Base-by-base conservation (phyloP, 2,329 filamentous ascomycete species). In the Ramularia collo-cygni region DNA sequence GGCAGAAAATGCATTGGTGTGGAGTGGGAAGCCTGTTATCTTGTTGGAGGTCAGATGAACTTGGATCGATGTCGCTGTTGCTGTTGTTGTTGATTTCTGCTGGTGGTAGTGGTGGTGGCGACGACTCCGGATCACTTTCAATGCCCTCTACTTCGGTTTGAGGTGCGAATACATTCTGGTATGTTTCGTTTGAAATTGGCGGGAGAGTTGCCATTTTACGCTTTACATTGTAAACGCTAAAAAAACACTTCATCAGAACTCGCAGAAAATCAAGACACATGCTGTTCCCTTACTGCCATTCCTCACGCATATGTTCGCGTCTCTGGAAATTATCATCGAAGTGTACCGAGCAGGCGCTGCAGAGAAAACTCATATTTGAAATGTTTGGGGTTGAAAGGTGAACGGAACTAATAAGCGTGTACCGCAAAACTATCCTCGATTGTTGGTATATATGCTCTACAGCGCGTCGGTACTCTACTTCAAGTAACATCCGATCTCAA, bases 1-100 rank as follows among this genome's bases (percentile, higher is more conserved):
- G 51, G 55, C 71, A 74, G 48, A 74, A 72, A 3, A 54, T 36
- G 27, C 51, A 53, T 28, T 44, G 12, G 6, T 36, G 9, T 7
- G 27, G 31, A 8, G 24, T 32, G 9, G 19, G 17, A 6, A 24
- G 21, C n/a, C n/a, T n/a, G n/a, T n/a, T 5, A 15, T 9, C 13
- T 8, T 13, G 8, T 8, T 8, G 8, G 13, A 13, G 3, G 14
- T 29, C 13, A 8, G 8, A 18, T 15, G 12, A 3, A 13, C 3
- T 16, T 6, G n/a, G 4, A 26, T 40, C 18, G 28, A 8, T 28
- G 17, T 9, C 7, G 9, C 21, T 21, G 8, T 27, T 17, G 26
- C 10, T 30, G 19, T 36, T 38, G 6, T 31, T 17, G 10, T 3
- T 12, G 7, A 19, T 15, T 6, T 13, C 14, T 32, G 40, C 31